Percentiles rank a stretch among this genome's conserved stretches.
Conservation (phyloP, 345 rosid genomes). For the Euphorbia peplus region DNA sequence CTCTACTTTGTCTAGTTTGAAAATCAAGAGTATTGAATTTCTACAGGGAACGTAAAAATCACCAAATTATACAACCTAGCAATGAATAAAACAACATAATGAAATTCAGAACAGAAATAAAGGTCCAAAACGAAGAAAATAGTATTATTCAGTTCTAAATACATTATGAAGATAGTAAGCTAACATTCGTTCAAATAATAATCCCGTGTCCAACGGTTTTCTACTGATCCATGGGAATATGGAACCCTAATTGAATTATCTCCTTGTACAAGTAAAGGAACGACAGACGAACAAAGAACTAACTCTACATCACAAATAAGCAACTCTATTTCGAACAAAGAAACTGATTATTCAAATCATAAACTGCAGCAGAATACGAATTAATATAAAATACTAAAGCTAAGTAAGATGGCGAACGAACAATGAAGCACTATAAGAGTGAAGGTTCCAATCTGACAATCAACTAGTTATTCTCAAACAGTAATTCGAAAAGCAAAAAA, state of each 20-base stretch:
- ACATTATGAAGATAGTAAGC: too few relatives aligned
- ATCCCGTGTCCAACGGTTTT: too few relatives aligned
- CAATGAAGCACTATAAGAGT: background rate
- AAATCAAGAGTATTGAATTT: background rate
- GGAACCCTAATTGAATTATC: background rate
- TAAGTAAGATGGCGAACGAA: too few relatives aligned
- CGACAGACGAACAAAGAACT: background rate
- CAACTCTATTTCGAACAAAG: too few relatives aligned
- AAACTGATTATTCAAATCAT: too few relatives aligned
- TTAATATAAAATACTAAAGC: too few relatives aligned
- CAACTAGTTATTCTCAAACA: background rate
- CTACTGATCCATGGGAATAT: background rate
- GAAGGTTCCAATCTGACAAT: background rate
- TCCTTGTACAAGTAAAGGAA: background rate
- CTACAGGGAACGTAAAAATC: background rate
- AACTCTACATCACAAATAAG: too few relatives aligned
- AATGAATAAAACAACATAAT: background rate
- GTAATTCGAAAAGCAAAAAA: too few relatives aligned
- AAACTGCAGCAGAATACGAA: too few relatives aligned
- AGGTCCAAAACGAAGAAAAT: background rate
- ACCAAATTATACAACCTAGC: background rate
- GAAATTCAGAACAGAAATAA: too few relatives aligned
- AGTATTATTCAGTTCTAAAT: too few relatives aligned
- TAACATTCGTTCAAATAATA: too few relatives aligned
- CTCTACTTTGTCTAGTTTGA: background rate